Conservation (phyloP, 148 eudicot genomes). For the Amaranthus palmeri region DNA sequence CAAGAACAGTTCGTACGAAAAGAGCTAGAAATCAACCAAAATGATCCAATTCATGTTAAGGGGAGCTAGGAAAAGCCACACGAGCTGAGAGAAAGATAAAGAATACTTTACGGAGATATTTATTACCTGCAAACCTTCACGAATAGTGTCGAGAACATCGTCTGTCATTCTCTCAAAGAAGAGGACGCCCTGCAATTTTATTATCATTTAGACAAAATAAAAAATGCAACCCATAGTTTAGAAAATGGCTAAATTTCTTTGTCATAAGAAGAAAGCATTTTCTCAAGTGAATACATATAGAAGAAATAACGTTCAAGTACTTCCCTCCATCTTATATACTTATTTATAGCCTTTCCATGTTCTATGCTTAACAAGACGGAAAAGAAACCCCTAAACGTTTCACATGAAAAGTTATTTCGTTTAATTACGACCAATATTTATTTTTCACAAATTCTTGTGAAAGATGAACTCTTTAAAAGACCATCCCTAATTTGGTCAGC, state of each 20-base stretch:
- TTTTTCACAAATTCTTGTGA: too few species aligned
- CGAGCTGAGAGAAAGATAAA: not conserved
- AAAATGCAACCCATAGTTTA: not conserved
- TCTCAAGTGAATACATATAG: not conserved
- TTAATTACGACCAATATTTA: too few species aligned
- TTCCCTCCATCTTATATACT: not conserved
- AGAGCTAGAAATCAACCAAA: not conserved
- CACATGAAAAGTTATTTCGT: not conserved
- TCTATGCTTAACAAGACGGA: not conserved
- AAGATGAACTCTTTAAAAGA: too few species aligned
- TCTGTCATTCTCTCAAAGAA: conserved; percentile 92
- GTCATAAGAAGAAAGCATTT: too few species aligned
- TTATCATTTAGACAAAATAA: conserved; percentile 11
- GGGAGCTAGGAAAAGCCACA: not conserved
- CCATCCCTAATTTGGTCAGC: too few species aligned
- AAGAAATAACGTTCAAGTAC: not conserved
- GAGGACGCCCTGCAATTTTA: conserved; percentile 66
- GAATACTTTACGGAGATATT: conserved; percentile 11
- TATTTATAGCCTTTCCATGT: not conserved
- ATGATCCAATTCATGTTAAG: not conserved
- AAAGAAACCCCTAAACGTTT: not conserved
- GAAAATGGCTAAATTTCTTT: not conserved
- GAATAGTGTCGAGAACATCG: conserved; percentile 67
- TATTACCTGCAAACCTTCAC: conserved; percentile 66
- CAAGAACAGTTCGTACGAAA: not conserved